These are phyloP conservation scores for Ceratocystiopsis sp. DNA, from an alignment of 2,329 filamentous ascomycete genomes.

Conservation along the genomic window DNA sequence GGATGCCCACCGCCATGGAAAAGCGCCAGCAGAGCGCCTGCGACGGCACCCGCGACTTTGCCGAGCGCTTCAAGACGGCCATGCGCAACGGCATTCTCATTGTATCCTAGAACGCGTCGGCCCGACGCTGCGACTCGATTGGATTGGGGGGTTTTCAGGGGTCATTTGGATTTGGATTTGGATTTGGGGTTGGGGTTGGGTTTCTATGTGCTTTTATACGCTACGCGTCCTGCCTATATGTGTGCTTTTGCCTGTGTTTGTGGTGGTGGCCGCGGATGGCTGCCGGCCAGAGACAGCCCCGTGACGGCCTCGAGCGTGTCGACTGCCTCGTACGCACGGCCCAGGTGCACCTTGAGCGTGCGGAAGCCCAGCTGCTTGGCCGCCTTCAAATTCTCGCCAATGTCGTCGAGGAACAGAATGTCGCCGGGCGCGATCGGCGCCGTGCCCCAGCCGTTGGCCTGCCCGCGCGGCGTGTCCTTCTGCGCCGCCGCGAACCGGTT, in stretches of 20 bases:
- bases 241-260: conserved; percentile 20
- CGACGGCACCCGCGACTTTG: conserved; percentile 31
- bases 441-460: conserved; percentile 23
- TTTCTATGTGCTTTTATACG: too few species aligned
- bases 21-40: conserved; percentile 38
- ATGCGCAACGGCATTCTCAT: conserved; percentile 19
- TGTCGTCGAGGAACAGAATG: conserved; percentile 80
- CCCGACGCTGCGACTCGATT: too few species aligned
- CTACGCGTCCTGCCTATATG: conserved; percentile 7
- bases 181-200: too few species aligned
- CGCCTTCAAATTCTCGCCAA: conserved; percentile 79
- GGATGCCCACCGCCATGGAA: conserved; percentile 39
- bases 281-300: conserved; percentile 44
- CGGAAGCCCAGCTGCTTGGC: conserved; percentile 57
- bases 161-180: too few species aligned
- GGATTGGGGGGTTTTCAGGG: too few species aligned
- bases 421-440: conserved; percentile 44
- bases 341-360: conserved; percentile 73
- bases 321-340: conserved; percentile 64
- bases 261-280: conserved; percentile 25
- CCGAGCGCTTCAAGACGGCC: conserved; percentile 32
- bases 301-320: conserved; percentile 61
- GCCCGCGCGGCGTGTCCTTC: conserved; percentile 20
- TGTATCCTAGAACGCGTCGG: too few species aligned
- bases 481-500: conserved; percentile 43